These are phyloP conservation scores for Eruca vesicaria DNA, from an alignment of 441 rosid genomes.

Conservation along the genomic window DNA sequence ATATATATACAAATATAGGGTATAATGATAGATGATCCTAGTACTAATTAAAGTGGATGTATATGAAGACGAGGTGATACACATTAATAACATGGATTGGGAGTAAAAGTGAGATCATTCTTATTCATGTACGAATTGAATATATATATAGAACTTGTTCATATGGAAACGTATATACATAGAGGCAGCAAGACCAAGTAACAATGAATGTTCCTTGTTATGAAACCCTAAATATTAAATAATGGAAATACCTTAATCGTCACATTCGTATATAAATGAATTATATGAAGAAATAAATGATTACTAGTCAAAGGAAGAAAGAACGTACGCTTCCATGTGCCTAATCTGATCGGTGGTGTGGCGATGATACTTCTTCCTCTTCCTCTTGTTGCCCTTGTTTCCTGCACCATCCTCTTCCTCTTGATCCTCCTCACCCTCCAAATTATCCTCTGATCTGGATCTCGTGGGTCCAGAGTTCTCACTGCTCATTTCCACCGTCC, in stretches of 20 bases:
- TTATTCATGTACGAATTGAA: neutral
- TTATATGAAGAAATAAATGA: neutral
- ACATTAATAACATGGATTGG: neutral
- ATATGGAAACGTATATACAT: neutral
- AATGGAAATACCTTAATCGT: neutral
- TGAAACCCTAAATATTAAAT: constrained; percentile 1
- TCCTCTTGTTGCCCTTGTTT: constrained; percentile 73
- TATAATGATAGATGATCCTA: neutral
- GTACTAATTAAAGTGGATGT: neutral
- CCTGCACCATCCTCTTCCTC: constrained; percentile 41
- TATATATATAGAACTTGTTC: neutral
- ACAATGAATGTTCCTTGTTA: neutral
- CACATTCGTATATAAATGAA: neutral
- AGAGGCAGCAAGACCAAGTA: neutral
- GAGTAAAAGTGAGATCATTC: neutral
- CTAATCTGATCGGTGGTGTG: constrained; percentile 92
- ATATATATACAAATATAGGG: neutral
- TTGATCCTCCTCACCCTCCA: constrained; percentile 54
- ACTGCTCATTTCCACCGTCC: constrained; percentile 87
- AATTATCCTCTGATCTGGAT: constrained; percentile 83
- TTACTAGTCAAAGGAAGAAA: neutral
- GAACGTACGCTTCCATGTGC: constrained; percentile 92
- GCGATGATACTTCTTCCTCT: constrained; percentile 94
- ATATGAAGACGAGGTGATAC: neutral
- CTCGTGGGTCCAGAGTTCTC: constrained; percentile 90